A percentile compares a stretch with the other conserved stretches of the same genome.
phyloP scores from a whole-genome alignment of 768 basidiomycete species.

The Gloeopeniophorella convolvens region DNA sequence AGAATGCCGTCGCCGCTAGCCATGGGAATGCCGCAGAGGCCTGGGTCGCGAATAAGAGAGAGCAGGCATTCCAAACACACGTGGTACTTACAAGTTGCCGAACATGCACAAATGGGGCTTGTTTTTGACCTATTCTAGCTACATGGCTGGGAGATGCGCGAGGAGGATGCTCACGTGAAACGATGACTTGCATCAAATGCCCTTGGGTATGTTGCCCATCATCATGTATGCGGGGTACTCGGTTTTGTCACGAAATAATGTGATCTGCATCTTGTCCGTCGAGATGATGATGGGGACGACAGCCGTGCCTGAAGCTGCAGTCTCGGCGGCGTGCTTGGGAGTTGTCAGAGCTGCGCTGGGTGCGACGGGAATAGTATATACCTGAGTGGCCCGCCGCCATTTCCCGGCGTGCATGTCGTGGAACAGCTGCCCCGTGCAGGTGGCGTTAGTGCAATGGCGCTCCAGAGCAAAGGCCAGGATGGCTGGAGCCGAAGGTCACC shows the following conservation, averaged over 20 bases:
- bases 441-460: not conserved
- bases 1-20: slow-evolving; percentile 32
- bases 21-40: slow-evolving; percentile 28
- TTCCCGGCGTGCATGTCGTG: slow-evolving; percentile 23
- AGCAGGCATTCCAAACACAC: not conserved
- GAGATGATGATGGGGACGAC: slow-evolving; percentile 20
- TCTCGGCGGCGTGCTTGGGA: not conserved
- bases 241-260: slow-evolving; percentile 3
- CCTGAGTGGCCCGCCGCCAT: slow-evolving; percentile 27
- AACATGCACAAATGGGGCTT: not conserved
- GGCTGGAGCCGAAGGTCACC: not conserved
- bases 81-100: not conserved
- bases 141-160: not conserved
- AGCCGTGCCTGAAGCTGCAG: slow-evolving; percentile 12
- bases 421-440: slow-evolving; percentile 4
- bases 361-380: not conserved
- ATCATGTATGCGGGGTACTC: not conserved
- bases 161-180: not conserved
- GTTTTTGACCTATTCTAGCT: not conserved
- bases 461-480: not conserved
- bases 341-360: not conserved
- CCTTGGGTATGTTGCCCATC: slow-evolving; percentile 2
- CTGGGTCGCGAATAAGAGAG: slow-evolving; percentile 18
- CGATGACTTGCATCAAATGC: not conserved
- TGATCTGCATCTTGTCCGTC: slow-evolving; percentile 16